Evolutionary conservation across 805 yeast species (phyloP).

Genomic region (Scheffersomyces amazonensis): DNA sequence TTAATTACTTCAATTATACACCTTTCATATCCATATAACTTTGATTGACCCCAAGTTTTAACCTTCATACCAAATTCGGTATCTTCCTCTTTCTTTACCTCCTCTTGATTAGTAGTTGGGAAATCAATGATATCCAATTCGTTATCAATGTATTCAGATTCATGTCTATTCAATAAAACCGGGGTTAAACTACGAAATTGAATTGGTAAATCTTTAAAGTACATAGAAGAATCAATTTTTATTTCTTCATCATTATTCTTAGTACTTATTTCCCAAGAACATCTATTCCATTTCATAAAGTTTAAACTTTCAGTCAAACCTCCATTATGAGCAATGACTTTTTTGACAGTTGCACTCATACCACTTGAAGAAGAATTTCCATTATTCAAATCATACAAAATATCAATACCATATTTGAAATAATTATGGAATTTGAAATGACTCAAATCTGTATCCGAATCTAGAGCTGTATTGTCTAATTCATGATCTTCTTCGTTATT

Average conservation of each 20-base stretch:
- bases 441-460: slow-evolving; percentile 8
- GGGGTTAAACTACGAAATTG: slow-evolving; percentile 25
- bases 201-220: slow-evolving; percentile 27
- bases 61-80: slow-evolving; percentile 12
- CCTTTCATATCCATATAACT: slow-evolving; percentile 35
- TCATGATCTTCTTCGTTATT: neutral
- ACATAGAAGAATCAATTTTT: slow-evolving; percentile 20
- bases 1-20: slow-evolving; percentile 44
- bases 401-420: slow-evolving; percentile 52
- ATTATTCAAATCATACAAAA: slow-evolving; percentile 43
- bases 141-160: slow-evolving; percentile 36
- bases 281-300: slow-evolving; percentile 53
- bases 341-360: slow-evolving; percentile 35
- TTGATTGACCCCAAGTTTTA: slow-evolving; percentile 42
- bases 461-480: neutral
- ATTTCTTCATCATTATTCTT: slow-evolving; percentile 4
- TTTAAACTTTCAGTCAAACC: slow-evolving; percentile 47
- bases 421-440: slow-evolving; percentile 52
- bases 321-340: slow-evolving; percentile 52
- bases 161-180: slow-evolving; percentile 35
- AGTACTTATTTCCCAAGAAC: slow-evolving; percentile 39
- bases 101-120: slow-evolving; percentile 7
- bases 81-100: slow-evolving; percentile 3
- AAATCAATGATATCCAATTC: slow-evolving; percentile 31
- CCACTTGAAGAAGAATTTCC: slow-evolving; percentile 9